Conservation (phyloP, 2,329 filamentous ascomycete species). For the Cladophialophora yegresii region DNA sequence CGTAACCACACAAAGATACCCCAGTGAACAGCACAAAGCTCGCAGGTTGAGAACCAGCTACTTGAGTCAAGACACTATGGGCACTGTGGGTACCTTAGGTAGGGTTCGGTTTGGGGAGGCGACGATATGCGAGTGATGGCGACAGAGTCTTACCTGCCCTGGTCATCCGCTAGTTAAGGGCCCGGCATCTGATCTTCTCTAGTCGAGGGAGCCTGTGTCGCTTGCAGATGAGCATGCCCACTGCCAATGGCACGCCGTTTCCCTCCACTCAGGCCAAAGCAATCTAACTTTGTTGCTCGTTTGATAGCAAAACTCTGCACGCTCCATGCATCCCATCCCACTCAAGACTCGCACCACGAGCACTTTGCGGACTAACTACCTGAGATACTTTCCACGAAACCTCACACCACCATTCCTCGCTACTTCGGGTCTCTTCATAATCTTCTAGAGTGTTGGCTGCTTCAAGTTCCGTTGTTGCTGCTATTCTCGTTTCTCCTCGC, state of each 20-base stretch:
- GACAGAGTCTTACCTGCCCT: conserved; percentile 7
- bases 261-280: conserved; percentile 15
- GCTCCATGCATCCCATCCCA: conserved; percentile 20
- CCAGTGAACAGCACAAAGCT: background rate
- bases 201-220: background rate
- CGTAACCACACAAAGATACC: background rate
- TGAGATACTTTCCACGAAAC: background rate
- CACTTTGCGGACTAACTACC: background rate
- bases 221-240: conserved; percentile 1
- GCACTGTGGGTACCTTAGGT: background rate
- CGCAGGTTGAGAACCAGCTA: background rate
- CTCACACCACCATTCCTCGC: conserved; percentile 7
- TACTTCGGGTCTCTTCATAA: conserved; percentile 5
- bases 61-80: background rate
- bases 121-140: conserved; percentile 12
- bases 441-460: conserved; percentile 3
- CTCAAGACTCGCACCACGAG: conserved; percentile 1
- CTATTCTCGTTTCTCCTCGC: conserved; percentile 16
- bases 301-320: conserved; percentile 32
- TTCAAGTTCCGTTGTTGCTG: background rate
- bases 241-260: conserved; percentile 5
- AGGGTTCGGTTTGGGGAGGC: background rate
- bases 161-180: conserved; percentile 7
- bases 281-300: conserved; percentile 25
- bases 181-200: conserved; percentile 7